Conservation (phyloP, 345 rosid species). For the Bruguiera sexangula region DNA sequence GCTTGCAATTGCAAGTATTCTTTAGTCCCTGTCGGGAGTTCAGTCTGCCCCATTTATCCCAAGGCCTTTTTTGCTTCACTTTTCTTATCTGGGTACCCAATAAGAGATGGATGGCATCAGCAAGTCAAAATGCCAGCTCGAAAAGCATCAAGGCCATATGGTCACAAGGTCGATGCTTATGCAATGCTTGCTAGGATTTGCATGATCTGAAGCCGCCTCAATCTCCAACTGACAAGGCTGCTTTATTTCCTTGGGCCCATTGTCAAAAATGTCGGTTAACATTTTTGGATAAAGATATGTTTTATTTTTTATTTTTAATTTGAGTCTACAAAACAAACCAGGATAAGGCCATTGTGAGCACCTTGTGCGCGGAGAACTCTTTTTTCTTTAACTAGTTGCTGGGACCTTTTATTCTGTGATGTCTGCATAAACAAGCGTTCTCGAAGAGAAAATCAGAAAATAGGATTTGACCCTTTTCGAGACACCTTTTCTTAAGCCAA, state of each 20-base stretch:
- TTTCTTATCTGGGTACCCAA: background rate
- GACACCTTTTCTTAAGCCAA: background rate
- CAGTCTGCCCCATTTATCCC: background rate
- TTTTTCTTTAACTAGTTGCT: too few relatives aligned
- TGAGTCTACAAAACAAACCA: too few relatives aligned
- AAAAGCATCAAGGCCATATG: background rate
- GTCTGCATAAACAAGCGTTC: too few relatives aligned
- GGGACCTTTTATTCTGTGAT: too few relatives aligned
- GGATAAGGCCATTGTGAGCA: too few relatives aligned
- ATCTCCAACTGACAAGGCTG: background rate
- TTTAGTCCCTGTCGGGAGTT: too few relatives aligned
- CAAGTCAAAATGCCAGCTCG: background rate
- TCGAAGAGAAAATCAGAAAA: too few relatives aligned
- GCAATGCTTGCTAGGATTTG: background rate
- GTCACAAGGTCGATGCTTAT: background rate
- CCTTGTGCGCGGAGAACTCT: too few relatives aligned
- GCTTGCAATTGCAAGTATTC: too few relatives aligned
- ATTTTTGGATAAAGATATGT: too few relatives aligned
- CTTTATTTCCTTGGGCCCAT: background rate
- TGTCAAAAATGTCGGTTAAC: too few relatives aligned
- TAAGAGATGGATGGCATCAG: background rate
- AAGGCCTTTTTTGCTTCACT: background rate
- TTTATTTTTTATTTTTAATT: too few relatives aligned
- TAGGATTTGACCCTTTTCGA: background rate
- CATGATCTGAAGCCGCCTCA: background rate